Base-by-base conservation (phyloP, 305 asterid species). In the Fraxinus angustifolia region DNA sequence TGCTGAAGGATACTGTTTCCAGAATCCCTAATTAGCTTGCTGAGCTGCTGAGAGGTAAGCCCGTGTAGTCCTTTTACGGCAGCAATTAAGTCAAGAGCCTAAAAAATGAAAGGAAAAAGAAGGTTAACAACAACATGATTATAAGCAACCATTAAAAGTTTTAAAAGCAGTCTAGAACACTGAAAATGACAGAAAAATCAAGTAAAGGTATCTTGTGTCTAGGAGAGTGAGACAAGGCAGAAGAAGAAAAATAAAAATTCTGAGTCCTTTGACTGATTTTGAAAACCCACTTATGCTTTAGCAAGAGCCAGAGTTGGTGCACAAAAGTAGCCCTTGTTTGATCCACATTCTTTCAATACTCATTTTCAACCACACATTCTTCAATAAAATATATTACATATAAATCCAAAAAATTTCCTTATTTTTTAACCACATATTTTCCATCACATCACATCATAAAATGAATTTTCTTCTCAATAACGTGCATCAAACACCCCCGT, bases 11-110 rank as follows among this genome's bases (percentile, higher is more conserved):
- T 82, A 86, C 84, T 93, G 86, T 83, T 89, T 70, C 93, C 97
- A 70, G 97, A 90, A 77, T 94, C 99, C 87, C 88, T 87, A 84
- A 96, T 88, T 79, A 93, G 88, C 89, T 90, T 93, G 84, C 89
- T 89, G 19, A 94, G 94, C 91, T 92, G 98, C 73, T 91, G 94
- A 12, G 98, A 89, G 78, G 88, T 88, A 81, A 94, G 97, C 88
- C 88, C 94, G 11, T 94, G 98, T 76, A 96, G 91, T 83, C 92
- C 93, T 88, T 89, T 92, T 75, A 96, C 98, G 68, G 96, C 92
- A 78, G 96, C 92, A 85, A 92, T 86, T 81, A 96, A 85, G 89
- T 96, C 98, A 74, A 93, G 87, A 78, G 86, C 97, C 99, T 96
- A 85, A 8, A 65, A 28, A 82, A 70, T 50, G 60, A 85, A 71